Base-by-base conservation (phyloP, 73 alveolate genomes). In the Durusdinium trenchii region DNA sequence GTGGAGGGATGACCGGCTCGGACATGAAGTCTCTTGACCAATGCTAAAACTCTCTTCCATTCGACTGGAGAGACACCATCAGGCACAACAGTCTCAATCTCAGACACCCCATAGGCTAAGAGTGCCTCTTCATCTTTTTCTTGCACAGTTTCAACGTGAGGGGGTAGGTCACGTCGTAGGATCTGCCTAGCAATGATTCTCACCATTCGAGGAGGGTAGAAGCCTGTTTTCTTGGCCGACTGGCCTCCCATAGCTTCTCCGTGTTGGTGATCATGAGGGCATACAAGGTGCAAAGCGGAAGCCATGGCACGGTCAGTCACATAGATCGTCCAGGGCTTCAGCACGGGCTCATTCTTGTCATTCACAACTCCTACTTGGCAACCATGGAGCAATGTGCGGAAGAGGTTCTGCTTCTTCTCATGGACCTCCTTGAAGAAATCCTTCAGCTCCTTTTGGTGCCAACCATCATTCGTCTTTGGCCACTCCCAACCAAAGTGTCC, bases 311-410 rank as follows among this genome's bases (percentile, higher is more conserved):
- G 46, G 14, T 28, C 46, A 5, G 83, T 71, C 46, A 36, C 48
- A 23, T 71, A 71, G 83, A 71, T 71, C n/a, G 83, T 71, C 83
- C 83, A 71, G 3, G 83, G 83, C 48, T 71, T 71, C 83, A 35
- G 28, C 83, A 71, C 46, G 3, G 83, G 83, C 9, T 7, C 50
- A 23, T 20, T 48, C 5, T 36, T 48, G 5, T 71, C 46, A 5
- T 71, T 28, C 16, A 71, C 50, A 2, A 71, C 83, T 36, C 83
- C 83, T 7, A 71, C 83, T 23, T 36, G 83, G 83, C 83, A 71
- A 7, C 83, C 83, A 71, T 71, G 83, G 3, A 71, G 83, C 14
- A 71, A 23, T 35, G 83, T 71, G 14, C 48, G 46, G 38, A 6
- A 71, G 16, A 71, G 46, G 76, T 62, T 62, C 50, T 35, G 50